phyloP scores from a whole-genome alignment of 371 early-diverging fungal genomes.

The Mortierella sp. region DNA sequence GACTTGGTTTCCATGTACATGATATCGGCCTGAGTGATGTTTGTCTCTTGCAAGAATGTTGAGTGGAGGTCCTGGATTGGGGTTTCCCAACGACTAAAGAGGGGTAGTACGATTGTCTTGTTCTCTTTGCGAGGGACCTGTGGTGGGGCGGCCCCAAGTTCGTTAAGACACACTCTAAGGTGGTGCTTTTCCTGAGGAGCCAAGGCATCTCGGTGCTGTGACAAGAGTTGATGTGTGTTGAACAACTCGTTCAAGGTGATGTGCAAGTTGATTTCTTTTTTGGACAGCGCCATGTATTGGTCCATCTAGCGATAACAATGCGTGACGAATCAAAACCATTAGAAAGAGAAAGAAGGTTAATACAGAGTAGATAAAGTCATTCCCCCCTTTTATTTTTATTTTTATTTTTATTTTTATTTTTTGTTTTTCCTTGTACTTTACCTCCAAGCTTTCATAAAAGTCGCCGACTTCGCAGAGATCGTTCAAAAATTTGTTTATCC shows the following conservation, averaged over 20 bases:
- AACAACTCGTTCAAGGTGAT: conserved; percentile 95
- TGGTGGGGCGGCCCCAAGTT: conserved; percentile 81
- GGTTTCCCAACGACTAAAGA: conserved; percentile 95
- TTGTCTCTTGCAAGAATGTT: conserved; percentile 82
- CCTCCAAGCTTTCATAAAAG: conserved; percentile 94
- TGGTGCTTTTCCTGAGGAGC: conserved; percentile 87
- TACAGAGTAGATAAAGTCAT: not conserved
- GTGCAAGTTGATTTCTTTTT: conserved; percentile 88
- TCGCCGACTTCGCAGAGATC: conserved; percentile 95
- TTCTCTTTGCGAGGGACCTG: conserved; percentile 91
- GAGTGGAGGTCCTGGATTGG: conserved; percentile 82
- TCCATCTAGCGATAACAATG: conserved; percentile 76
- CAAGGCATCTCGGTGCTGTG: conserved; percentile 85
- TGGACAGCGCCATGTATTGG: conserved; percentile 94
- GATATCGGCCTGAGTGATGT: conserved; percentile 92
- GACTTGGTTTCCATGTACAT: conserved; percentile 96
- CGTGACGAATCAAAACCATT: no score
- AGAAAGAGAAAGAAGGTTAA: not conserved
- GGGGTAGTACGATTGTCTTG: conserved; percentile 82
- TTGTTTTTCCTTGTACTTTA: conserved; percentile 16
- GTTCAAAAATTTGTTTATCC: conserved; percentile 89
- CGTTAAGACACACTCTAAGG: conserved; percentile 80
- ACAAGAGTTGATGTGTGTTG: conserved; percentile 87
- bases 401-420: no score
- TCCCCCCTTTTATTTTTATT: not conserved